Base-by-base conservation (phyloP, 305 asterid species). In the Withania somnifera region DNA sequence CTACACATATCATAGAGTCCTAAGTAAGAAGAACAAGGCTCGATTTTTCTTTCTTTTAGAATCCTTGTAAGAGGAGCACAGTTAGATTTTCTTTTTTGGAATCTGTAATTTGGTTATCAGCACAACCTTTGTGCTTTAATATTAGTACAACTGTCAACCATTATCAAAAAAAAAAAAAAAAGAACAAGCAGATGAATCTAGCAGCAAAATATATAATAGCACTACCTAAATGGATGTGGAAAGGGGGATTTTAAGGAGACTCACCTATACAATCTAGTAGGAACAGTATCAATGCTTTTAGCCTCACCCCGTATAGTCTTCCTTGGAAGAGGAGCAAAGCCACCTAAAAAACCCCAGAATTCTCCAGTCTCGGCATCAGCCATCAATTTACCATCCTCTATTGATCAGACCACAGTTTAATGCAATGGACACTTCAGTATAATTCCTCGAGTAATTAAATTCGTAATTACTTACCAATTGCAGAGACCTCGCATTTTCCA, bases 281-380 rank as follows among this genome's bases (percentile, higher is more conserved):
- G 79, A 85, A 77, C 67, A 79, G 56, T 85, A 54, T 57, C 90
- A 22, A 85, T 66, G 78, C 81, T 85, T 86, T 84, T 86, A 57
- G 90, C 57, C 86, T 89, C 94, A 80, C 86, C 85, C 13, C 82
- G 79, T 28, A 82, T 84, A 69, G 91, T 82, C 89, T 95, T 97
- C 91, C 92, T 93, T 9, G 98, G 97, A 85, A 97, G 98, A 82
- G 99, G 99, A 87, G 99, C 99, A 90, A 97, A 97, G 81, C 99
- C 99, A 85, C 99, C 99, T 84, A 97, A 97, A 60, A 95, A 84
- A 40, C 89, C 95, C 99, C 99, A 97, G 84, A 97, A 97, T 82
- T 97, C 99, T 83, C 99, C 99, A 22, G 97, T 87, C 13, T 92
- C 98, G 8, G 99, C 97, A 85, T 97, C 98, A 78, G 99, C 92